A percentile compares a stretch with the other conserved stretches of the same genome.
Evolutionary conservation across 1,284 basidiomycete species (phyloP).

Genomic region (Cystobasidium slooffiae): DNA sequence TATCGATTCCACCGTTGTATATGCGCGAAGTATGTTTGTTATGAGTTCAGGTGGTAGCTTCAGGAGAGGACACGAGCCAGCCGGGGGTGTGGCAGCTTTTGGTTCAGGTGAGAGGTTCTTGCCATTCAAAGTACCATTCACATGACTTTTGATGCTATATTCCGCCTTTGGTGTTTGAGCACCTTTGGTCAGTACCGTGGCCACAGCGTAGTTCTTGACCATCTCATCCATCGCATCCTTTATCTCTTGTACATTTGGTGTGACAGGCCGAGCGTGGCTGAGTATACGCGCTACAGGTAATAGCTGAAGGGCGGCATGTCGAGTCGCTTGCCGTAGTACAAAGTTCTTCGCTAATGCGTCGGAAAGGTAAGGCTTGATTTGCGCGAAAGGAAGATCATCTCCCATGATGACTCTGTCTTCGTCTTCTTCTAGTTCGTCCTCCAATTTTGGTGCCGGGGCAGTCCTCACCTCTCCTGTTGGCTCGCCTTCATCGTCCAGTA

Average conservation of each 20-base stretch:
- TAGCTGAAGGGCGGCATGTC: slow-evolving; percentile 30
- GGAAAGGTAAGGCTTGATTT: slow-evolving; percentile 23
- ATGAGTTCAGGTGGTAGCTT: slow-evolving; percentile 34
- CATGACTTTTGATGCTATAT: not conserved
- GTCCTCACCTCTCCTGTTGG: slow-evolving; percentile 10
- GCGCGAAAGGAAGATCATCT: slow-evolving; percentile 29
- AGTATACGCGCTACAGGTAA: slow-evolving; percentile 31
- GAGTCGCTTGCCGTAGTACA: slow-evolving; percentile 17
- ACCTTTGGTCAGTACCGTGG: slow-evolving; percentile 3
- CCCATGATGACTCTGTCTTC: slow-evolving; percentile 23
- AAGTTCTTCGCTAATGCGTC: slow-evolving; percentile 33
- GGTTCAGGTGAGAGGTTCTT: not conserved
- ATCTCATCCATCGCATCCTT: slow-evolving; percentile 23
- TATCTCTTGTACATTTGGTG: slow-evolving; percentile 13
- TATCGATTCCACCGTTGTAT: slow-evolving; percentile 31
- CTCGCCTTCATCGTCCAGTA: slow-evolving; percentile 38
- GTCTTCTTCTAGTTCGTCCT: slow-evolving; percentile 4
- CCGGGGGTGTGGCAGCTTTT: not conserved
- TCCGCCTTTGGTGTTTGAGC: not conserved
- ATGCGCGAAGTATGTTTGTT: slow-evolving; percentile 22
- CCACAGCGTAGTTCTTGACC: slow-evolving; percentile 22
- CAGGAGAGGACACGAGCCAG: slow-evolving; percentile 24
- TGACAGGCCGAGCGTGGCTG: slow-evolving; percentile 11
- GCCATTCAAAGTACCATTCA: not conserved
- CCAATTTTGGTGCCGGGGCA: not conserved